Base-by-base conservation (phyloP, 768 basidiomycete species). In the Trametes cinnabarina region DNA sequence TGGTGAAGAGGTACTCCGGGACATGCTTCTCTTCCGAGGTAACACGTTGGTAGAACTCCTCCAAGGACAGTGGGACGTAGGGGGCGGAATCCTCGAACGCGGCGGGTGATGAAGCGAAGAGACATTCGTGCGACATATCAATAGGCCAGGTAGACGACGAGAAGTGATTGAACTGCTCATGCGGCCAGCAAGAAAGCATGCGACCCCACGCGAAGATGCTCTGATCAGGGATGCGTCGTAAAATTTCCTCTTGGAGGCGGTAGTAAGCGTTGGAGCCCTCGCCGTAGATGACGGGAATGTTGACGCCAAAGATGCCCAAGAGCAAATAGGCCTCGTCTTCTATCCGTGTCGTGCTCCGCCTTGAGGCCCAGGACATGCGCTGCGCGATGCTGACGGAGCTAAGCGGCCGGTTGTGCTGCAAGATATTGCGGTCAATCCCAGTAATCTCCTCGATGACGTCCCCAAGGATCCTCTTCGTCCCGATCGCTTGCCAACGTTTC, bases 231-330 rank as follows among this genome's bases (percentile, higher is more conserved):
- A 48, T 41, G 37, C 35, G 46, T 4, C 46, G 35, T 9, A 58
- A 14, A 35, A 58, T 58, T 23, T 50, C 57, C 44, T 51, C 49
- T 42, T 51, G 49, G n/a, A 58, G 44, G 7, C 57, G 40, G 25
- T 46, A 47, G 57, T 52, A 58, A 19, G 57, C 57, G 11, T 34
- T 23, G 17, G 42, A 40, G 5, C 57, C 57, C 37, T 58, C 57
- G 22, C 57, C 57, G 19, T 58, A 58, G 20, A 47, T 47, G 17
- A 40, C 22, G 19, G 48, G 43, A 10, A 58, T 41, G 28, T 44
- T 51, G 23, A 58, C 50, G 19, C 44, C 57, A n/a, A 58, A 58
- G 26, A 58, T 58, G 15, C 57, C 57, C 44, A 58, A 47, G 8
- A 58, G 44, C 2, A 43, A 51, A 19, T 58, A 58, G 12, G 57